Base-by-base conservation (phyloP, 1,284 basidiomycete genomes). In the Sporisorium exsertum region DNA sequence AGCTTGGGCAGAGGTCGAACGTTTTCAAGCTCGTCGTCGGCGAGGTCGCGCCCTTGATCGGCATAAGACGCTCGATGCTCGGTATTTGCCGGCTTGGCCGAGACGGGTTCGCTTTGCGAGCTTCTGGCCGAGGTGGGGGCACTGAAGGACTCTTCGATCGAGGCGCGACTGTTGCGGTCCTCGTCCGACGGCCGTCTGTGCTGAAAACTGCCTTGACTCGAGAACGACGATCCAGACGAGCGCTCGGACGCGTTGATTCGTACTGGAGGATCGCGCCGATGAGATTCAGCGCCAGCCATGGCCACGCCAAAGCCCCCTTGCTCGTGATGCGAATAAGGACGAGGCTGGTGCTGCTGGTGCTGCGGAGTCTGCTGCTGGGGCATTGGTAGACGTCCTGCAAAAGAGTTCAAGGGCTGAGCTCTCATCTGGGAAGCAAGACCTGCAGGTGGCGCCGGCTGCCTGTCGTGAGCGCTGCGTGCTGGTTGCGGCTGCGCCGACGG, bases 181-280 rank as follows among this genome's bases (percentile, higher is more conserved):
- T 72, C 77, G 29, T 66, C 65, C 18, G 58, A 60, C 7, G 55
- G 64, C 4, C 57, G 63, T 52, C 60, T 29, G 35, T 37, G 63
- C 59, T 64, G 54, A 24, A 69, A 70, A 32, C 68, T 66, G 24
- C 58, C 37, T 46, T 69, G 65, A 24, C 64, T 70, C 6, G 79
- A 80, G 63, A 78, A 82, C 7, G 79, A 81, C 26, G 78, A 81
- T 16, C 78, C 78, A 43, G 81, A 82, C 1, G 78, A 82, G 24
- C 79, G 72, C 58, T 81, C 80, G 7, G 80, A 72, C 7, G 73
- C 59, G 29, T 71, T 68, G 7, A 56, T 47, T 6, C 71, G 67
- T 0, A 61, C 42, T 7, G 58, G 68, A 50, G 69, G 65, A 29
- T 69, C 61, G 43, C 68, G 70, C 12, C 62, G 62, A 18, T 68